These are phyloP conservation scores for Cercophora newfieldiana DNA, from an alignment of 495 filamentous ascomycete species.

Conservation along the genomic window DNA sequence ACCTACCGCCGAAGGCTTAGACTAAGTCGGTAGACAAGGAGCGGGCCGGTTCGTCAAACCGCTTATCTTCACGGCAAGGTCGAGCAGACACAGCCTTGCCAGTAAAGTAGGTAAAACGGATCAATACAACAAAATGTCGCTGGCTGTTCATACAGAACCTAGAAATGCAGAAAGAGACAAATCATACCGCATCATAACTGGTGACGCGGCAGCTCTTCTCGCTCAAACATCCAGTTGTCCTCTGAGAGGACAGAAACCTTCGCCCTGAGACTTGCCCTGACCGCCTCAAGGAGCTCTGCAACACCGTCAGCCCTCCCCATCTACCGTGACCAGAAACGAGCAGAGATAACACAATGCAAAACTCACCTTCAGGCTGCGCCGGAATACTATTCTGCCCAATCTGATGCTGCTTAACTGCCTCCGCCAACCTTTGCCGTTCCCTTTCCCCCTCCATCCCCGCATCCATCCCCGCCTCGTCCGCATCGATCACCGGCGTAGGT, in stretches of 20 bases:
- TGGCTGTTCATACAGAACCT: not conserved
- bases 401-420: conserved; percentile 57
- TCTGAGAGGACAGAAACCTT: conserved; percentile 74
- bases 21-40: conserved; percentile 32
- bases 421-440: conserved; percentile 51
- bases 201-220: conserved; percentile 55
- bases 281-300: conserved; percentile 68
- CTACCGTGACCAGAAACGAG: not conserved
- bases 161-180: not conserved
- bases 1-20: conserved; percentile 54
- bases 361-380: conserved; percentile 65
- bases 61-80: not conserved
- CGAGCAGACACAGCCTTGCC: not conserved
- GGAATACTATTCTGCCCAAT: conserved; percentile 63
- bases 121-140: not conserved
- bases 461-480: conserved; percentile 53
- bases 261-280: conserved; percentile 68
- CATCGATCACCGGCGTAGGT: conserved; percentile 52
- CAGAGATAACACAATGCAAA: conserved; percentile 12
- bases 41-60: not conserved
- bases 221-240: conserved; percentile 91
- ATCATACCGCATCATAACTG: conserved; percentile 19
- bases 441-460: conserved; percentile 47
- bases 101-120: not conserved
- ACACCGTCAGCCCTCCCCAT: not conserved